Base-by-base conservation (phyloP, 2,329 filamentous ascomycete species). In the Paecilomyces fulvus region DNA sequence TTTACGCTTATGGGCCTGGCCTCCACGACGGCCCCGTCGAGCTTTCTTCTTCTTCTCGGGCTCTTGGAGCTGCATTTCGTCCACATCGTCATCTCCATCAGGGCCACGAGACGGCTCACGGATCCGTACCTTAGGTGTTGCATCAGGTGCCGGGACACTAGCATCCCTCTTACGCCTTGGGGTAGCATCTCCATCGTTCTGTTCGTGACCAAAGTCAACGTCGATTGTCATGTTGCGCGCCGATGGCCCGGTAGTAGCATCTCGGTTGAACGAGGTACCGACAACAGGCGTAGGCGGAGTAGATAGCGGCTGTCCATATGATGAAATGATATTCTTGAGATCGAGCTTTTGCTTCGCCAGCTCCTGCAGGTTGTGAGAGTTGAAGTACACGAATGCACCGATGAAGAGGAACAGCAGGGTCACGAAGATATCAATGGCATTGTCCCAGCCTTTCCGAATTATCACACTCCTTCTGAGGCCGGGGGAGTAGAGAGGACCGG, bases 11-110 rank as follows among this genome's bases (percentile, higher is more conserved):
- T 83, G 82, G 58, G 87, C 84, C 67, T 87, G 81, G 1, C 88
- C 88, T 21, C 87, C 88, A 51, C 88, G 81, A n/a, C 83, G 80
- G 3, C 88, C 88, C 55, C 88, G 80, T 55, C 88, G 86, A 0
- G 82, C 79, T 68, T 87, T 89, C 67, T 84, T 87, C 70, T 87
- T 86, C 64, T 85, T 86, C 46, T 76, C 77, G 14, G 62, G 57
- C 28, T 62, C 67, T 52, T 62, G 59, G 5, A 65, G 60, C 28
- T 63, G 57, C 21, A 70, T 54, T 49, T 68, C 70, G 11, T 70
- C 65, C 12, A 62, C 58, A 43, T 70, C 67, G 8, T 73, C 70
- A 11, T 70, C 65, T 14, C 63, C 66, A n/a, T 67, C 64, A 1
- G 67, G 67, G 6, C 63, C 70, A 21, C 65, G 66, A 1, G 68